Evolutionary conservation across 176 grass and related monocot genomes (phyloP), one percentile per base, ranked within the genome.

Genomic region (Secale cereale): DNA sequence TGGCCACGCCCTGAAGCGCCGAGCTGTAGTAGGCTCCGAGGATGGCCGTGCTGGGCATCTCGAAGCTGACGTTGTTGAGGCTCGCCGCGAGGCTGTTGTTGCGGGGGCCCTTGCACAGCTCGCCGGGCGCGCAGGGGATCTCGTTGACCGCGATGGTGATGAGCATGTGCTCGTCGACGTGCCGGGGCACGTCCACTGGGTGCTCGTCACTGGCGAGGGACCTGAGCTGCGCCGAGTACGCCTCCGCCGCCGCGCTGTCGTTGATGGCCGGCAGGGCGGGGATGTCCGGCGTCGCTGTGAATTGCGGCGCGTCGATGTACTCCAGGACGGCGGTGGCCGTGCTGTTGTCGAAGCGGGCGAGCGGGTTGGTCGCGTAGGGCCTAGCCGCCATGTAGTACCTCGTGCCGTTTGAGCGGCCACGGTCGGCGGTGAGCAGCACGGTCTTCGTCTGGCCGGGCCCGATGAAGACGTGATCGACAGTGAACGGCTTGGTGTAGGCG

Each of bases 21-120:
- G 68, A 75, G 14, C 10, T 15, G 57, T 84, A 80, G 76, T 89
- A 67, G 23, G 82, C 83, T 6, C 65, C 82, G 19, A 91, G 86
- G 78, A 91, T 37, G 67, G 85, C 83, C 1, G 31, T 32, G 1
- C 3, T 1, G 0, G 86, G 90, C 28, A 2, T 17, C 17, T 2
- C 9, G 74, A 89, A 89, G 86, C 90, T 92, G 26, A 88, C 35
- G 23, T 92, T 92, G 86, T 89, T 92, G 20, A 92, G 48, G 79
- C 86, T 92, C 67, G 86, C 83, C 22, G 86, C 79, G 2, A 92
- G 10, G 16, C 59, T 45, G 59, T n/a, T 74, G 3, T 0, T 3
- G 0, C 7, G 0, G n/a, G 72, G 86, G 0, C 85, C 90, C 4
- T 33, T 0, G 74, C 85, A 86, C 2, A 12, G 17, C 45, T 31